Conservation (phyloP, 2,329 filamentous ascomycete genomes). For the Keithomyces neogunnii region DNA sequence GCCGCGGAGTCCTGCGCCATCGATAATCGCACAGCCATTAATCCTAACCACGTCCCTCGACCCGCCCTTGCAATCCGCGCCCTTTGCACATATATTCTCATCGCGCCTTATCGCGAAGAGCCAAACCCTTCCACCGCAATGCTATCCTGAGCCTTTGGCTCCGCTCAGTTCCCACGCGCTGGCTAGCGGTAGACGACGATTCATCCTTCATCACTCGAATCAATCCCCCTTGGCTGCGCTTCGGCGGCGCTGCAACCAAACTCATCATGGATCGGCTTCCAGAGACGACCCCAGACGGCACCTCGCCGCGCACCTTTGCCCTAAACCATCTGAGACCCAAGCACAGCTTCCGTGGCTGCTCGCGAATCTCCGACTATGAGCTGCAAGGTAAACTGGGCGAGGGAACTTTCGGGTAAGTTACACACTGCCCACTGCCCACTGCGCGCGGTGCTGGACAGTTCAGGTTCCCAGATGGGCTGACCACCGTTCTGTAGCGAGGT, state of each 20-base stretch:
- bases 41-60: not conserved
- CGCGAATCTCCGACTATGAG: slow-evolving; percentile 72
- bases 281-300: slow-evolving; percentile 27
- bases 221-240: not conserved
- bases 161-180: not conserved
- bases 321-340: slow-evolving; percentile 45
- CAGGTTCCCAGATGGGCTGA: not conserved
- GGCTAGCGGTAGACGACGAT: not conserved
- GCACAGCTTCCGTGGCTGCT: slow-evolving; percentile 73
- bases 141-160: not conserved
- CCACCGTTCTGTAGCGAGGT: slow-evolving; percentile 56
- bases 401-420: slow-evolving; percentile 78
- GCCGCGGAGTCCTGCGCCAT: too few relatives aligned
- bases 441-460: too few relatives aligned
- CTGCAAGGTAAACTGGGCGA: slow-evolving; percentile 80
- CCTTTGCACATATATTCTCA: too few relatives aligned
- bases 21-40: too few relatives aligned
- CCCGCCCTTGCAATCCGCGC: not conserved
- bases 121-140: not conserved
- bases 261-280: slow-evolving; percentile 20
- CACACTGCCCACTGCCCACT: not conserved
- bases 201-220: not conserved
- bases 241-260: not conserved
- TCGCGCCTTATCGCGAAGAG: not conserved
- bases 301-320: slow-evolving; percentile 49